Base-by-base conservation (phyloP, 2,329 filamentous ascomycete species). In the Colletotrichum sp. region DNA sequence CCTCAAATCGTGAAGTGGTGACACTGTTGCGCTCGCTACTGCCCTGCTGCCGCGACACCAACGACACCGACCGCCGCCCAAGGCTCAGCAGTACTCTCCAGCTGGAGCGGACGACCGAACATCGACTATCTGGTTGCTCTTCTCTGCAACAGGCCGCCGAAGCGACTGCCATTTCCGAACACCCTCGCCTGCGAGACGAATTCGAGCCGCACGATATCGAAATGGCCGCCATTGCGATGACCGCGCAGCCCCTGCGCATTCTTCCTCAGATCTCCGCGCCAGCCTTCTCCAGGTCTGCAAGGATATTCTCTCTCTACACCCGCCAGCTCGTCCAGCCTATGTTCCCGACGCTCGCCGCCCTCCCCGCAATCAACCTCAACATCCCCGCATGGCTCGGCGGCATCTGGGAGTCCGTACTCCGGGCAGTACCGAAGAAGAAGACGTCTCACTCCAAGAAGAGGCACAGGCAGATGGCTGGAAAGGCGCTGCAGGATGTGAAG, bases 381-480 rank as follows among this genome's bases (percentile, higher is more conserved):
- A 81, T 91, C 13, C 89, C 88, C 10, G 91, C 88, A 66, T 83
- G 96, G n/a, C 86, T 98, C 26, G 93, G 92, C 72, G 95, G 94
- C 78, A 93, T 99, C 81, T 99, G 96, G 96, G 96, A 98, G 80
- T 96, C 95, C 8, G 91, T 99, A 62, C 89, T 99, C 79, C 93
- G 93, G 79, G 97, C 97, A 2, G 97, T 99, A 18, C 97, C 97
- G 7, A 99, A 99, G 91, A 99, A 98, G 89, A 99, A 99, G 91
- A 98, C 96, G 39, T 98, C 96, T 57, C 95, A 99, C 85, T 95
- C 95, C 89, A 98, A 97, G 89, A 98, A 96, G 90, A 92, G 97
- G 80, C 93, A 96, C 83, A 92, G 98, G 81, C 96, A 98, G 83
- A 94, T 99, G 93, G 96, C 96, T 28, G 97, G 97, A 82, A 99